Evolutionary conservation across 139 green algal genomes (phyloP).

Genomic region (Tetradesmus lagerheimii): DNA sequence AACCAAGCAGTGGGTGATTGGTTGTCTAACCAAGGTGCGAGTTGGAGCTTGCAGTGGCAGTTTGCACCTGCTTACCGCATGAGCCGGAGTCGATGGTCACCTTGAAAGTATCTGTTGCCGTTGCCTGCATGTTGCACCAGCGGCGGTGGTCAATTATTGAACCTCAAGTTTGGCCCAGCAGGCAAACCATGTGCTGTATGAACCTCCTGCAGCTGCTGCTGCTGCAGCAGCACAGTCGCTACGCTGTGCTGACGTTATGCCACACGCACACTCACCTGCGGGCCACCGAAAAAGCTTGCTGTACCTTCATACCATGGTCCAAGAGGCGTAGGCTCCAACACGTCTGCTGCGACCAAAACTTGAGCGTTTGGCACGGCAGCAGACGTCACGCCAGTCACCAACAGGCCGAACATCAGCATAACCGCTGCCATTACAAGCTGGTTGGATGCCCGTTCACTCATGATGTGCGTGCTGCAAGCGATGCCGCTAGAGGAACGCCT

Average conservation of each 20-base stretch:
- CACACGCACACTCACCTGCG: background rate
- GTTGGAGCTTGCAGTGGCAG: background rate
- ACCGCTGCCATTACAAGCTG: background rate
- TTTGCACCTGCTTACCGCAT: background rate
- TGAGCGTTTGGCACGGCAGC: background rate
- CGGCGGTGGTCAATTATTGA: too few relatives aligned
- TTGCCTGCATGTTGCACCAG: slow-evolving; percentile 7
- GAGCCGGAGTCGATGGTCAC: slow-evolving; percentile 26
- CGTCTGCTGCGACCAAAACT: background rate
- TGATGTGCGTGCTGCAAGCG: background rate
- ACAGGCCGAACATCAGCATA: background rate
- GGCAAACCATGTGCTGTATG: too few relatives aligned
- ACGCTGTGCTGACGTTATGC: background rate
- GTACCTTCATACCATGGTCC: slow-evolving; percentile 8
- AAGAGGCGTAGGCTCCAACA: background rate
- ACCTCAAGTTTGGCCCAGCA: background rate
- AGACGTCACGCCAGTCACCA: background rate
- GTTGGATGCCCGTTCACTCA: background rate
- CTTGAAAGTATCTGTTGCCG: slow-evolving; percentile 8
- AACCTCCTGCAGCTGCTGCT: background rate
- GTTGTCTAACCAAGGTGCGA: background rate
- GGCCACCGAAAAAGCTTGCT: slow-evolving; percentile 32
- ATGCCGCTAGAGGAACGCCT: background rate
- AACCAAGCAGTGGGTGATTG: background rate
- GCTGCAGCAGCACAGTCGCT: background rate